phyloP scores from a whole-genome alignment of 1,284 basidiomycete species.

The Abortiporus biennis region DNA sequence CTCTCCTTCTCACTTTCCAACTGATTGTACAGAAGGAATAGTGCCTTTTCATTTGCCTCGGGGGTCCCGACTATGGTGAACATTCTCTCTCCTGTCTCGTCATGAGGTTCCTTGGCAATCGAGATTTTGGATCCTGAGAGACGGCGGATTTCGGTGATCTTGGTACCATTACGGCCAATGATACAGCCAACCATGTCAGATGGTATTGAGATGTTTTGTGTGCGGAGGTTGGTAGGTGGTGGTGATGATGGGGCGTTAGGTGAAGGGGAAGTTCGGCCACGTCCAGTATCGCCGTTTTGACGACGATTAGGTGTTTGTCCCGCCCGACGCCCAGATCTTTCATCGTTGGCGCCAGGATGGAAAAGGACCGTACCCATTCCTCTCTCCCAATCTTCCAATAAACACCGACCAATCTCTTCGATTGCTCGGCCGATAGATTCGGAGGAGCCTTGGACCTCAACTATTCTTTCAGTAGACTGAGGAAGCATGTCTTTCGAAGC shows the following conservation, averaged over 20 bases:
- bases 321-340: slow-evolving; percentile 40
- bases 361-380: slow-evolving; percentile 91
- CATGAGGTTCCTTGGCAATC: slow-evolving; percentile 97
- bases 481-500: slow-evolving; percentile 99
- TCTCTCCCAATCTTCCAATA: slow-evolving; percentile 96
- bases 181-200: slow-evolving; percentile 99
- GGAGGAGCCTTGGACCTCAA: slow-evolving; percentile 91
- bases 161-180: slow-evolving; percentile 94
- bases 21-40: slow-evolving; percentile 96
- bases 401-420: slow-evolving; percentile 91
- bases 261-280: slow-evolving; percentile 58
- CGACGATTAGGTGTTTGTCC: slow-evolving; percentile 29
- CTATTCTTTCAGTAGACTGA: slow-evolving; percentile 96
- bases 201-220: slow-evolving; percentile 98
- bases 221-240: slow-evolving; percentile 77
- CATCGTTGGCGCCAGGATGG: slow-evolving; percentile 85
- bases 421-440: slow-evolving; percentile 90
- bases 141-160: slow-evolving; percentile 98
- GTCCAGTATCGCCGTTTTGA: slow-evolving; percentile 44
- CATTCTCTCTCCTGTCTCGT: slow-evolving; percentile 98
- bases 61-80: slow-evolving; percentile 98
- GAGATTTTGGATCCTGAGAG: slow-evolving; percentile 95
- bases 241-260: slow-evolving; percentile 52
- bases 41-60: slow-evolving; percentile 93
- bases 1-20: slow-evolving; percentile 94